Evolutionary conservation across 805 yeast genomes (phyloP).

Genomic region (Myxozyma lipomycoides): DNA sequence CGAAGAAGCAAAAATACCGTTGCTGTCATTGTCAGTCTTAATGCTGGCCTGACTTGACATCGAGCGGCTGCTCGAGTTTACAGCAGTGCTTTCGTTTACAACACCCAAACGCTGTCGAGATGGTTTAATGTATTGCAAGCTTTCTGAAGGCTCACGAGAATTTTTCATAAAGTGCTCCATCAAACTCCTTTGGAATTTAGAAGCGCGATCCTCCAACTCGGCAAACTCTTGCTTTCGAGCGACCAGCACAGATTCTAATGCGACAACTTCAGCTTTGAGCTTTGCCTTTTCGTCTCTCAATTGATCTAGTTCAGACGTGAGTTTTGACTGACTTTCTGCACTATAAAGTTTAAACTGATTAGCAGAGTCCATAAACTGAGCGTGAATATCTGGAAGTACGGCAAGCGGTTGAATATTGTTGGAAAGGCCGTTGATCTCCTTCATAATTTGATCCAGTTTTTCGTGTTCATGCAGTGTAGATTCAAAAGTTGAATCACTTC

Average conservation of each 20-base stretch:
- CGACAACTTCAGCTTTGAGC: slow-evolving; percentile 29
- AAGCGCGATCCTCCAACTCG: slow-evolving; percentile 34
- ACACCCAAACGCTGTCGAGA: background rate
- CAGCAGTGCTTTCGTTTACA: background rate
- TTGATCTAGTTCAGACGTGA: slow-evolving; percentile 22
- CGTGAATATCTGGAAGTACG: slow-evolving; percentile 11
- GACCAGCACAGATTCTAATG: slow-evolving; percentile 31
- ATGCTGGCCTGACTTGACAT: background rate
- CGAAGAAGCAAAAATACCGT: background rate
- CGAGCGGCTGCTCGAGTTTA: background rate
- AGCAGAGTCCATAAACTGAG: slow-evolving; percentile 13
- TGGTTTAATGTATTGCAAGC: background rate
- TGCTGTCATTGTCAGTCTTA: background rate
- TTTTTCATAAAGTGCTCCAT: slow-evolving; percentile 16
- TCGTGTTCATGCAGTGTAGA: slow-evolving; percentile 10
- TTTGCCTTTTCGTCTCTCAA: slow-evolving; percentile 27
- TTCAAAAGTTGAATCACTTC: slow-evolving; percentile 9
- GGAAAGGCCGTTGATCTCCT: slow-evolving; percentile 6
- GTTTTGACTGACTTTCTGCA: slow-evolving; percentile 16
- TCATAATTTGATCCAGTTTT: slow-evolving; percentile 18
- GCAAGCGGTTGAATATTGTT: slow-evolving; percentile 14
- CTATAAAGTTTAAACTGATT: slow-evolving; percentile 28
- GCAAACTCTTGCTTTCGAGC: slow-evolving; percentile 34
- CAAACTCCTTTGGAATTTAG: slow-evolving; percentile 31
- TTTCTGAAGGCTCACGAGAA: background rate